These are phyloP conservation scores for Backusella liffmaniae DNA, from an alignment of 192 early-diverging fungal species.

Conservation along the genomic window DNA sequence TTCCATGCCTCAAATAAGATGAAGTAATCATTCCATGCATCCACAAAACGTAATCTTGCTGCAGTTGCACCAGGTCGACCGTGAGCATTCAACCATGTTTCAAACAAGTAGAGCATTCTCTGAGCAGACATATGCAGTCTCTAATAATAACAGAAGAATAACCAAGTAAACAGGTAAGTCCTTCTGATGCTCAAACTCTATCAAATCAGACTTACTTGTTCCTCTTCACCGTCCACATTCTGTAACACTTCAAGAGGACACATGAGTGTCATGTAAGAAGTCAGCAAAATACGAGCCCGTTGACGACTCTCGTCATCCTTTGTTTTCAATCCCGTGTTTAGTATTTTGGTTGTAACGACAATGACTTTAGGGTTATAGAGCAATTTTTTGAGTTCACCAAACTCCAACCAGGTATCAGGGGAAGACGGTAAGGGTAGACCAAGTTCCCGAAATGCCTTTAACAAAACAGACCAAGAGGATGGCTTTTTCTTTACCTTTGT, in stretches of 20 bases:
- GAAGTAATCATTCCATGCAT: slow-evolving; percentile 59
- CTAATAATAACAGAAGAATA: slow-evolving; percentile 18
- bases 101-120: slow-evolving; percentile 33
- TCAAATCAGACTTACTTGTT: slow-evolving; percentile 46
- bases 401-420: slow-evolving; percentile 19
- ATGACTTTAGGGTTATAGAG: slow-evolving; percentile 35
- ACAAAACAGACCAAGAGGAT: slow-evolving; percentile 9
- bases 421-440: not conserved
- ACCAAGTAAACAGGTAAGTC: not conserved
- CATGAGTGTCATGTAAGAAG: slow-evolving; percentile 67
- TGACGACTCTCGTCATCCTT: slow-evolving; percentile 44
- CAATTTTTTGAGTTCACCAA: slow-evolving; percentile 30
- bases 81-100: slow-evolving; percentile 32
- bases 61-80: slow-evolving; percentile 9
- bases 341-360: slow-evolving; percentile 38
- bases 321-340: slow-evolving; percentile 30
- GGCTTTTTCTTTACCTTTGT: not conserved
- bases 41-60: slow-evolving; percentile 42
- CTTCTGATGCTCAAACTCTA: not conserved
- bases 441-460: slow-evolving; percentile 16
- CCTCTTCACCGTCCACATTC: slow-evolving; percentile 41
- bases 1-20: slow-evolving; percentile 73
- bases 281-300: slow-evolving; percentile 63
- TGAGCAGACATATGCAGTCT: slow-evolving; percentile 33
- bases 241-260: slow-evolving; percentile 64